These are phyloP conservation scores for Calycina marina DNA, from an alignment of 2,329 filamentous ascomycete genomes.

Conservation along the genomic window DNA sequence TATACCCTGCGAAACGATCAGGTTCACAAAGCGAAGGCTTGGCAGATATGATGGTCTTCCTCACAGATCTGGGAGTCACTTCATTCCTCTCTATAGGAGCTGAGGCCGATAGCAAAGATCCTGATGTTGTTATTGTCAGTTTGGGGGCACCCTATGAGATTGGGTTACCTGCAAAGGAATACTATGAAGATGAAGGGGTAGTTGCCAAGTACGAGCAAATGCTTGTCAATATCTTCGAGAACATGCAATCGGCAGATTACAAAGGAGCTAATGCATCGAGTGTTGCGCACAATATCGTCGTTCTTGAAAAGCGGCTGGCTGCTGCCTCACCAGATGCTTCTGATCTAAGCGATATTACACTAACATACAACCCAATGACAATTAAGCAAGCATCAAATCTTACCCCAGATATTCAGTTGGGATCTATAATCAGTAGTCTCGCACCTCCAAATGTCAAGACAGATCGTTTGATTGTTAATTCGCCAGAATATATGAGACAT, in stretches of 20 bases:
- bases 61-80: constrained; percentile 31
- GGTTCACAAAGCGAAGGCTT: constrained; percentile 21
- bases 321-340: constrained; percentile 41
- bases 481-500: constrained; percentile 44
- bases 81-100: constrained; percentile 20
- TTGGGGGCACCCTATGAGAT: constrained; percentile 30
- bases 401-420: constrained; percentile 39
- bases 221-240: constrained; percentile 21
- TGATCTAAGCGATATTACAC: constrained; percentile 45
- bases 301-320: constrained; percentile 47
- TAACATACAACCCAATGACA: constrained; percentile 51
- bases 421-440: constrained; percentile 35
- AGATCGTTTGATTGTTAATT: constrained; percentile 40
- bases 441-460: constrained; percentile 34
- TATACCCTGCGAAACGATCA: constrained; percentile 25
- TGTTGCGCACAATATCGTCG: constrained; percentile 29
- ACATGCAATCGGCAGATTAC: constrained; percentile 10
- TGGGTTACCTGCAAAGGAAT: constrained; percentile 47
- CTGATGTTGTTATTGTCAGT: constrained; percentile 29
- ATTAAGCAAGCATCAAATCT: constrained; percentile 39
- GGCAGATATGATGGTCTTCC: constrained; percentile 31
- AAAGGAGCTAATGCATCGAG: constrained; percentile 2
- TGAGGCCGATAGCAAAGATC: constrained; percentile 29
- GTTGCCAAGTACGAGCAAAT: constrained; percentile 34
- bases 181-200: constrained; percentile 40